Percentiles rank a stretch among this genome's conserved stretches.
Evolutionary conservation across 202 grass and related monocot species (phyloP).

Genomic region (Cymbopogon flexuosus): DNA sequence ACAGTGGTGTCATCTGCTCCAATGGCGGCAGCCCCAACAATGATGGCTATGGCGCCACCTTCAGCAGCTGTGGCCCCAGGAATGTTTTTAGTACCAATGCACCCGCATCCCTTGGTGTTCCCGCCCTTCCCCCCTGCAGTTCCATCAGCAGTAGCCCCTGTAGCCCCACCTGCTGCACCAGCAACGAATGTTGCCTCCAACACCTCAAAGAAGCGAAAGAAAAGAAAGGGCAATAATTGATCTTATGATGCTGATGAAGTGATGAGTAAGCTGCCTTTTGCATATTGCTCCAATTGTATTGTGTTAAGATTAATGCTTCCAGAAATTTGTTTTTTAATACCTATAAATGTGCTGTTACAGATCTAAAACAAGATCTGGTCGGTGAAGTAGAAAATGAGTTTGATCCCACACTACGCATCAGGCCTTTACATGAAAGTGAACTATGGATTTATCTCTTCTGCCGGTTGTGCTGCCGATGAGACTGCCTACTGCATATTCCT

Average conservation of each 20-base stretch:
- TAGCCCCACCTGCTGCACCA: constrained; percentile 22
- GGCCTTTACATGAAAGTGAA: too few relatives aligned
- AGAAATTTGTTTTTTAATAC: neutral
- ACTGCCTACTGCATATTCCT: constrained; percentile 1
- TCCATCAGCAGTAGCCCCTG: constrained; percentile 37
- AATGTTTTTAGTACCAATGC: constrained; percentile 69
- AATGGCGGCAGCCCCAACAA: constrained; percentile 23
- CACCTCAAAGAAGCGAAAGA: constrained; percentile 63
- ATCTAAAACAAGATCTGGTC: constrained; percentile 11
- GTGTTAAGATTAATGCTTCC: neutral
- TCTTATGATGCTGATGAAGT: neutral
- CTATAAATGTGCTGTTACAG: neutral
- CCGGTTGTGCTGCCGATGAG: neutral
- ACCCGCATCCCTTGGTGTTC: constrained; percentile 58
- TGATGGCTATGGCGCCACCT: constrained; percentile 47
- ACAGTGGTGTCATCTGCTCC: constrained; percentile 26
- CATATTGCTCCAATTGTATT: neutral
- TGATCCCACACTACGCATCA: neutral
- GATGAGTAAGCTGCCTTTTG: constrained; percentile 27
- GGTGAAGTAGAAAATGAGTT: neutral
- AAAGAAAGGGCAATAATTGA: constrained; percentile 52
- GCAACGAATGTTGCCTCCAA: constrained; percentile 24
- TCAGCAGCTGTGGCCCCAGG: constrained; percentile 41
- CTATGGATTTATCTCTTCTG: neutral
- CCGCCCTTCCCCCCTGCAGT: constrained; percentile 46